Conservation (phyloP, 768 basidiomycete species). For the Amanita rimosa region DNA sequence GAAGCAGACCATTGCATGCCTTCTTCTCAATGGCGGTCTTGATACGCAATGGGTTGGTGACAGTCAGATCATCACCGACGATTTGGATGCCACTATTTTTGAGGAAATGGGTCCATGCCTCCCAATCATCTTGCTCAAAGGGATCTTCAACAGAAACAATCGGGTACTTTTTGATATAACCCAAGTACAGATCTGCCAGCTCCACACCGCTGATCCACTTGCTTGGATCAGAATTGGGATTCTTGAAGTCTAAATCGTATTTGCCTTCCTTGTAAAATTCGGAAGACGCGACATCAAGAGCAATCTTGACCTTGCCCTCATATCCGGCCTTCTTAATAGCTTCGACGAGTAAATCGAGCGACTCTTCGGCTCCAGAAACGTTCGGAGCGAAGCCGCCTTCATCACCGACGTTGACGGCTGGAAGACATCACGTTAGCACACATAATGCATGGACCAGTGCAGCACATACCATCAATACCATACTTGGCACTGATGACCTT, state of each 20-base stretch:
- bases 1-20: conserved; percentile 95
- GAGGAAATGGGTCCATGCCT: conserved; percentile 93
- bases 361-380: conserved; percentile 93
- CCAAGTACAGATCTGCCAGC: conserved; percentile 87
- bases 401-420: conserved; percentile 98
- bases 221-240: conserved; percentile 95
- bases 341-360: conserved; percentile 88
- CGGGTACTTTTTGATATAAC: conserved; percentile 86
- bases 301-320: conserved; percentile 98
- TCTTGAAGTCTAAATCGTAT: conserved; percentile 99
- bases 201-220: conserved; percentile 92
- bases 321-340: conserved; percentile 98
- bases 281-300: conserved; percentile 95
- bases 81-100: conserved; percentile 72
- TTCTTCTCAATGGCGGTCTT: conserved; percentile 99
- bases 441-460: not conserved
- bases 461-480: conserved; percentile 80
- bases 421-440: conserved; percentile 7
- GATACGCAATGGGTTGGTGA: conserved; percentile 95
- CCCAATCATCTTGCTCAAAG: conserved; percentile 99
- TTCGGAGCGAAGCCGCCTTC: conserved; percentile 99
- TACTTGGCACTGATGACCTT: conserved; percentile 99
- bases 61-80: conserved; percentile 94
- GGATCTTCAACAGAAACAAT: conserved; percentile 96
- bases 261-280: conserved; percentile 99